Base-by-base conservation (phyloP, 331 rosid species). In the Acacia concinna region DNA sequence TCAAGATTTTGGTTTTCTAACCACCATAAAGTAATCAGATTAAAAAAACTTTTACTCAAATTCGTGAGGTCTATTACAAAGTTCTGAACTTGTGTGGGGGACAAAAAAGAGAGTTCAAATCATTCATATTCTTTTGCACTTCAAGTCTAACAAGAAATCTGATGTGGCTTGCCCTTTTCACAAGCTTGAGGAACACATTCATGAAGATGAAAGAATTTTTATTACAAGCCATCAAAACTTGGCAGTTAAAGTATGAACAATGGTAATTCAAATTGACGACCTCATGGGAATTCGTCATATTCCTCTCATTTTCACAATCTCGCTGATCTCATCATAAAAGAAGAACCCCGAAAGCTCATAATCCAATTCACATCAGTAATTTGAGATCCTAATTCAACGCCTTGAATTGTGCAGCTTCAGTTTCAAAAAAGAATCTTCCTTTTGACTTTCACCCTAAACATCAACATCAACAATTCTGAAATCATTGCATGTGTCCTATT, bases 401-500 rank as follows among this genome's bases (percentile, higher is more conserved):
- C 76, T 51, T 63, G 73, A 69, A 71, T 65, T 73, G 62, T 80
- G 83, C 62, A 76, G 15, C 86, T 79, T 77, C 62, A 71, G 78
- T 62, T 88, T 76, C 37, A 66, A 78, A 66, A 79, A 63, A 80
- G 63, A 70, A 71, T 80, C 78, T 75, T 75, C 71, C 73, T 34
- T 78, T 77, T 78, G 84, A 75, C 83, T 83, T 75, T 69, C 68
- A 43, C 63, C 78, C 25, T 10, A 56, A 41, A 79, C 76, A 81
- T 88, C 86, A 82, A 79, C 86, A 81, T 84, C 86, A 84, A 67
- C 76, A 74, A 79, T 77, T 63, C 76, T 75, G 62, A 79, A 64
- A 57, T 75, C 77, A 64, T 81, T 66, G 81, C 66, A 51, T 79
- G 76, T 75, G n/a, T 56, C 72, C 66, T 62, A 79, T 87, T 76